Base-by-base conservation (phyloP, 2,329 filamentous ascomycete genomes). In the Ceratocystis cubensis region DNA sequence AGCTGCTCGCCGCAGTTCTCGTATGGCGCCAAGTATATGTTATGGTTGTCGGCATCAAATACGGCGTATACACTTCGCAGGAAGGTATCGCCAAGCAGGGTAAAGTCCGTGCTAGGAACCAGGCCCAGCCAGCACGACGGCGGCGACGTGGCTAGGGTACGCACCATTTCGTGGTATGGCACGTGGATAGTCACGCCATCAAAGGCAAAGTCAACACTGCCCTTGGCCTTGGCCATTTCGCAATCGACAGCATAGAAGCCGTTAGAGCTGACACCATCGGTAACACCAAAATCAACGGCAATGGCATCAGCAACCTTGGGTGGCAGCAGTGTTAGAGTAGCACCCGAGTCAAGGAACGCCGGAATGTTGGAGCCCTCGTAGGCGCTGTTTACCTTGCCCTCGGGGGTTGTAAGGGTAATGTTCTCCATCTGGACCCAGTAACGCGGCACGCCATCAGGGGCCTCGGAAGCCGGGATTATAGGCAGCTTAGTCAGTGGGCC, bases 271-370 rank as follows among this genome's bases (percentile, higher is more conserved):
- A 75, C 70, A 1, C 71, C 71, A 0, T 72, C 67, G 0, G 72
- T 67, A 2, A 77, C 76, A 10, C 79, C 80, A 65, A 85, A 80
- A 69, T 81, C 79, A 25, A 73, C 71, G 22, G 79, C 80, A 41
- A 85, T 79, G 53, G 71, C 69, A n/a, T 75, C 71, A 53, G 81
- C 81, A 41, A 89, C 75, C 22, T 73, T 72, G 66, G 81, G 75
- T 0, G 88, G 88, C 1, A 91, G 77, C 65, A 89, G 82, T 63
- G 83, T 87, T 71, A 89, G 78, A 15, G 85, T 88, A 28, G 84
- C 85, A 5, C 88, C 88, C 30, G 84, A 88, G 75, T 91, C 88
- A 56, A 90, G 79, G 65, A 90, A 84, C 10, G 88, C 86, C 13
- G 83, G 78, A 70, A 79, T 75, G 17, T 70, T 70, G 57, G 75